phyloP scores from a whole-genome alignment of 306 rosid species.

The Adenanthera pavonina region DNA sequence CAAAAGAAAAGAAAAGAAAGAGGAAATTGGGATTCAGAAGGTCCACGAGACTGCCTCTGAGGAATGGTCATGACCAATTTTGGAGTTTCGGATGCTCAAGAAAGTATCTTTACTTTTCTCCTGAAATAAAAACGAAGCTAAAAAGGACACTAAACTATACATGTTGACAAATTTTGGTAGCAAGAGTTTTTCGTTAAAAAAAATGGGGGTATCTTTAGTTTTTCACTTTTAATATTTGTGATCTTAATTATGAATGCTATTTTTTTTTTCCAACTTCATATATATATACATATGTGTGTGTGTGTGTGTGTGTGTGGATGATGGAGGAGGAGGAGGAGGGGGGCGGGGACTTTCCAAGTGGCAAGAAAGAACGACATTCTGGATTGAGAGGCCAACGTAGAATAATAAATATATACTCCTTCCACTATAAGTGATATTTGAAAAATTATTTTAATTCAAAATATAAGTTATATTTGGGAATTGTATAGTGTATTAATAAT shows the following conservation, averaged over 20 bases:
- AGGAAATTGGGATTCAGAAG: neutral
- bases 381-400: neutral
- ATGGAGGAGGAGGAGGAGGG: neutral
- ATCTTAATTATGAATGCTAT: no score
- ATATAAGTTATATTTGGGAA: no score
- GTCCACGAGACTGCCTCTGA: neutral
- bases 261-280: no score
- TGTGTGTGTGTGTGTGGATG: no score
- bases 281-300: no score
- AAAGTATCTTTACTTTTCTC: neutral
- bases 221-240: no score
- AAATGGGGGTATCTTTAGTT: no score
- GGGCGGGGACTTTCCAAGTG: conserved; percentile 34
- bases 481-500: no score
- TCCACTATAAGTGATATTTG: no score
- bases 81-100: neutral
- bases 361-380: neutral
- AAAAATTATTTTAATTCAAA: no score
- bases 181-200: no score
- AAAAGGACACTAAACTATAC: neutral
- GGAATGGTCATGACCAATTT: neutral
- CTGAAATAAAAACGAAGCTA: neutral
- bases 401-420: no score
- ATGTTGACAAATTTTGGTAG: neutral
- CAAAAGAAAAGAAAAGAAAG: neutral